A percentile compares a stretch with the other conserved stretches of the same genome.
phyloP scores from a whole-genome alignment of 2,329 filamentous ascomycete species.

The Alternaria triticimaculans region DNA sequence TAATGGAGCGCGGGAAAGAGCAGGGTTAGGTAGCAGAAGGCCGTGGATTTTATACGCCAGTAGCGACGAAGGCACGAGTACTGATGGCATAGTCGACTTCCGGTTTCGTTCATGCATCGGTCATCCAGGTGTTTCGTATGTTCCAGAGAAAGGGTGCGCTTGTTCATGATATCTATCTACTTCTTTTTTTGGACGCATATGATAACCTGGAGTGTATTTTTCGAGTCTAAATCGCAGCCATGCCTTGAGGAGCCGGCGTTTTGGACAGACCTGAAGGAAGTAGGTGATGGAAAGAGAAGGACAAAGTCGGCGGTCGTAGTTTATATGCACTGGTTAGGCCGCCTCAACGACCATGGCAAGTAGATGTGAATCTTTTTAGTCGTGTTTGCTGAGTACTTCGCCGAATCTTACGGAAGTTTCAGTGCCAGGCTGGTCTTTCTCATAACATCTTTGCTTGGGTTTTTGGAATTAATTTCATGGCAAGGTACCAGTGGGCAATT shows the following conservation, averaged over 20 bases:
- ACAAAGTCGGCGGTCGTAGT: neutral
- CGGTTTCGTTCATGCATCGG: fast-evolving
- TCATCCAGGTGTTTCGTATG: neutral
- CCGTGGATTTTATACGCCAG: neutral
- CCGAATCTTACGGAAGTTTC: neutral
- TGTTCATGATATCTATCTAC: too few species aligned
- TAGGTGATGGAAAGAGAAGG: neutral
- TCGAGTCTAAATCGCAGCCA: neutral
- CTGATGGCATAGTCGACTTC: neutral
- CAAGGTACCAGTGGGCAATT: neutral
- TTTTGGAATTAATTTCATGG: neutral
- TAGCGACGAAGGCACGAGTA: neutral
- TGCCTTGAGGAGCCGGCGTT: neutral
- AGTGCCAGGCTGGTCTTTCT: neutral
- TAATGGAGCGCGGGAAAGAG: neutral
- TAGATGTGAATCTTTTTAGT: neutral
- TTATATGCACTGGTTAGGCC: neutral
- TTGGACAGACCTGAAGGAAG: neutral
- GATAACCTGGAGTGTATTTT: too few species aligned
- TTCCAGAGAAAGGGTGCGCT: neutral
- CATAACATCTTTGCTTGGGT: too few species aligned
- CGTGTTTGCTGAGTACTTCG: neutral
- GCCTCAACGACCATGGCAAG: neutral
- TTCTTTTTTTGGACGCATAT: too few species aligned
- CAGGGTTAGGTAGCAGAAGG: neutral